phyloP scores from a whole-genome alignment of 345 rosid genomes.

The Syzygium aqueum region DNA sequence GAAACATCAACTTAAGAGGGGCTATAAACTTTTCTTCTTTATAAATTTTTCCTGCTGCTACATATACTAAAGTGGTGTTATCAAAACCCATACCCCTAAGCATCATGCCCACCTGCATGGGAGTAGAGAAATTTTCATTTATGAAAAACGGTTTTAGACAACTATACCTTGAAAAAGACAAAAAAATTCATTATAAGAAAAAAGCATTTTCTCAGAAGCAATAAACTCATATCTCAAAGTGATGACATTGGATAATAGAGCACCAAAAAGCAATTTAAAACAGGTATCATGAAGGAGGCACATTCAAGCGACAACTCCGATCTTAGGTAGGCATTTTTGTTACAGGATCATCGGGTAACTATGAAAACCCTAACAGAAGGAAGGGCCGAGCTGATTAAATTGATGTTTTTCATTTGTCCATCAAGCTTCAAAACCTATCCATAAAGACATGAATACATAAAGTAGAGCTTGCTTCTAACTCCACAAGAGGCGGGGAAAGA shows the following conservation, averaged over 20 bases:
- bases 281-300: not conserved
- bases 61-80: slow-evolving; percentile 64
- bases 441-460: not conserved
- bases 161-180: not conserved
- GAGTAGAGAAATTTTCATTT: not conserved
- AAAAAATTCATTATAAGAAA: not conserved
- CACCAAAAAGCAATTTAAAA: not conserved
- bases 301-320: not conserved
- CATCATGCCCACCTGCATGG: slow-evolving; percentile 87
- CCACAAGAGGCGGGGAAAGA: not conserved
- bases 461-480: not conserved
- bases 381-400: not conserved
- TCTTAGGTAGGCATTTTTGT: not conserved
- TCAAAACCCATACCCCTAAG: slow-evolving; percentile 97
- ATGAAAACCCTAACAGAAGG: not conserved
- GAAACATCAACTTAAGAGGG: slow-evolving; percentile 87
- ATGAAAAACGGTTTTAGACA: not conserved
- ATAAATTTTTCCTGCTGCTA: slow-evolving; percentile 90
- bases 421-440: not conserved
- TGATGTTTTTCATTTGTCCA: not conserved
- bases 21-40: slow-evolving; percentile 86
- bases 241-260: not conserved
- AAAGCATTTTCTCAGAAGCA: not conserved
- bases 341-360: not conserved
- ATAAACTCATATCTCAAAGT: not conserved